Conservation (phyloP, 2,329 filamentous ascomycete species). For the Arthrobotrys sinensis region DNA sequence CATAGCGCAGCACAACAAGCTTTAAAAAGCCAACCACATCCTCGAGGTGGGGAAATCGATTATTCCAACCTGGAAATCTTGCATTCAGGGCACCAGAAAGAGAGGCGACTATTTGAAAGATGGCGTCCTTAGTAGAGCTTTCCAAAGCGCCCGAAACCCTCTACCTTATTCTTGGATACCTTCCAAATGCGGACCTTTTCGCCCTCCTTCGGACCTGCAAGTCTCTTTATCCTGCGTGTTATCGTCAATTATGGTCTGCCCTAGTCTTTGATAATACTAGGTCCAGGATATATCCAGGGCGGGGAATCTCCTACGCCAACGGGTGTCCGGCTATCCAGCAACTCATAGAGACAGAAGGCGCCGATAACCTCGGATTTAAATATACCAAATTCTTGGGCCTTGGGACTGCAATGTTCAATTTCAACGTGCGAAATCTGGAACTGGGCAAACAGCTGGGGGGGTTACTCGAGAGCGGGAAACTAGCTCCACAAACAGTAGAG, state of each 20-base stretch:
- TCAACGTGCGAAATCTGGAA: not conserved
- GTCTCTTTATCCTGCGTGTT: constrained; percentile 21
- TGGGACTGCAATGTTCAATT: not conserved
- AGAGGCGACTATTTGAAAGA: not conserved
- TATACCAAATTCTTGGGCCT: not conserved
- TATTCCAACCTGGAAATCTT: not conserved
- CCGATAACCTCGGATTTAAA: not conserved
- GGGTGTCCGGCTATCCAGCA: not conserved
- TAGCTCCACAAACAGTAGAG: not conserved
- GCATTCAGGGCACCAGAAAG: not conserved
- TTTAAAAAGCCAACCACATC: too few species aligned
- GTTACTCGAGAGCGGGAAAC: constrained; percentile 10
- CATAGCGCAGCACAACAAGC: too few species aligned
- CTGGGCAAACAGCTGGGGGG: not conserved
- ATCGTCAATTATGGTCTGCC: constrained; percentile 15
- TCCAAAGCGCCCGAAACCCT: constrained; percentile 24
- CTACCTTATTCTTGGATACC: constrained; percentile 26
- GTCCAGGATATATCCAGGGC: not conserved
- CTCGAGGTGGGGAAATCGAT: too few species aligned
- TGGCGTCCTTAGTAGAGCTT: constrained; percentile 7
- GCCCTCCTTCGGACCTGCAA: constrained; percentile 30
- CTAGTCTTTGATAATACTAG: not conserved
- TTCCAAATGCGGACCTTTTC: not conserved
- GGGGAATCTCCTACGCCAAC: not conserved
- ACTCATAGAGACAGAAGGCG: not conserved